Conservation (phyloP, 345 rosid species). For the Populus deltoides region DNA sequence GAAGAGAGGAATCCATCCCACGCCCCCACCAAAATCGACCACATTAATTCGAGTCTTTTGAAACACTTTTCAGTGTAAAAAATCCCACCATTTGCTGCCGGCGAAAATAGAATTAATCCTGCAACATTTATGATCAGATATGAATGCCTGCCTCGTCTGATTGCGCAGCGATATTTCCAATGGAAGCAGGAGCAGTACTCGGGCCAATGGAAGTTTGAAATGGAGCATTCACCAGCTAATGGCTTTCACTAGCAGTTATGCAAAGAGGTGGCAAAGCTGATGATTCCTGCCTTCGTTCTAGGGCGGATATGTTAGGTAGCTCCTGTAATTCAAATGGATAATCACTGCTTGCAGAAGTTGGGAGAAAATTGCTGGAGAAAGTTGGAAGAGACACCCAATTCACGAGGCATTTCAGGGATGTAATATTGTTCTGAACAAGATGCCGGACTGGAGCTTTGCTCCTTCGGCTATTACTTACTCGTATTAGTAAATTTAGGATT, state of each 20-base stretch:
- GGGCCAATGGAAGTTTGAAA: conserved; percentile 45
- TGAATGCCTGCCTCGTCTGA: conserved; percentile 45
- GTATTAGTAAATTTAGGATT: no score
- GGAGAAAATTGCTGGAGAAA: conserved; percentile 40
- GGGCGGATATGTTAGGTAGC: conserved; percentile 39
- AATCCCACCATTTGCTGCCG: conserved; percentile 39
- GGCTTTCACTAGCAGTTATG: conserved; percentile 39
- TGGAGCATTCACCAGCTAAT: conserved; percentile 38
- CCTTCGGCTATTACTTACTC: conserved; percentile 18
- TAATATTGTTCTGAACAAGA: conserved; percentile 57
- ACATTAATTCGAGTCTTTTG: conserved; percentile 32
- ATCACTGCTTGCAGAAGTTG: conserved; percentile 38
- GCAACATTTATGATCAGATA: conserved; percentile 91
- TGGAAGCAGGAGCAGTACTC: conserved; percentile 38
- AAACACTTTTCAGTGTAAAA: conserved; percentile 39
- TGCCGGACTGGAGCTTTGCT: conserved; percentile 53
- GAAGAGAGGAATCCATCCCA: conserved; percentile 28
- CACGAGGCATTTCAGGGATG: conserved; percentile 57
- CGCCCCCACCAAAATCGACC: conserved; percentile 28
- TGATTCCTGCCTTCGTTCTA: conserved; percentile 46
- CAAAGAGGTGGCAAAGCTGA: conserved; percentile 44
- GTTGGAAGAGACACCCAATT: conserved; percentile 50
- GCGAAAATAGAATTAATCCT: conserved; percentile 56
- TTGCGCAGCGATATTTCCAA: conserved; percentile 41
- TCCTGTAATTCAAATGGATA: conserved; percentile 48